These are phyloP conservation scores for Mycena galopus DNA, from an alignment of 768 basidiomycete species.

Conservation along the genomic window DNA sequence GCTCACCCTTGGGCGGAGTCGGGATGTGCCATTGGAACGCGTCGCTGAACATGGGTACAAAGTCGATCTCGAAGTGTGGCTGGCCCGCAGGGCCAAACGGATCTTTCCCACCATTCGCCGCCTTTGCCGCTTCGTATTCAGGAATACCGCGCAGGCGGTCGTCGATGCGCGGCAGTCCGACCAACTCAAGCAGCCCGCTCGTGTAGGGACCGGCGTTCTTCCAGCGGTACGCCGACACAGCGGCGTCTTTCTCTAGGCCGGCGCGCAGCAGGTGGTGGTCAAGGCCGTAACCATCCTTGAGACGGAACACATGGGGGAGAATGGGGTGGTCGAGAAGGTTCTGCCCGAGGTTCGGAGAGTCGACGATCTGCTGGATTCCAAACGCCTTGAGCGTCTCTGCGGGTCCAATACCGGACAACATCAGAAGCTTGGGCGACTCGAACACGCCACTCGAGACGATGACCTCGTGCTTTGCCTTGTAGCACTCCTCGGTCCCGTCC, in stretches of 20 bases:
- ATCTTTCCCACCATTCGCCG: slow-evolving; percentile 29
- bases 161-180: slow-evolving; percentile 32
- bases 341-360: slow-evolving; percentile 27
- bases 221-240: slow-evolving; percentile 32
- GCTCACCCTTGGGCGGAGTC: slow-evolving; percentile 21
- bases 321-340: slow-evolving; percentile 32
- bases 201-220: slow-evolving; percentile 31
- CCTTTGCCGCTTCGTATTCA: slow-evolving; percentile 27
- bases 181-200: slow-evolving; percentile 29
- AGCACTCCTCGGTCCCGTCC: slow-evolving; percentile 31
- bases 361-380: slow-evolving; percentile 19
- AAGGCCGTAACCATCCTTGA: slow-evolving; percentile 33
- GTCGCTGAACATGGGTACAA: slow-evolving; percentile 30
- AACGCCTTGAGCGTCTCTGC: slow-evolving; percentile 30
- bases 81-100: slow-evolving; percentile 31
- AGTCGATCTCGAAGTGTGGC: slow-evolving; percentile 33
- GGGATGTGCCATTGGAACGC: slow-evolving; percentile 36
- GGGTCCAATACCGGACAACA: slow-evolving; percentile 30
- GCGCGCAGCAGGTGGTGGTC: slow-evolving; percentile 31
- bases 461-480: slow-evolving; percentile 31
- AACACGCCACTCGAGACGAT: slow-evolving; percentile 29
- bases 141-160: slow-evolving; percentile 29
- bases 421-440: slow-evolving; percentile 30
- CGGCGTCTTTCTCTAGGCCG: slow-evolving; percentile 31
- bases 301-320: slow-evolving; percentile 27